Evolutionary conservation across 345 rosid species (phyloP).

Genomic region (Acer campestre): DNA sequence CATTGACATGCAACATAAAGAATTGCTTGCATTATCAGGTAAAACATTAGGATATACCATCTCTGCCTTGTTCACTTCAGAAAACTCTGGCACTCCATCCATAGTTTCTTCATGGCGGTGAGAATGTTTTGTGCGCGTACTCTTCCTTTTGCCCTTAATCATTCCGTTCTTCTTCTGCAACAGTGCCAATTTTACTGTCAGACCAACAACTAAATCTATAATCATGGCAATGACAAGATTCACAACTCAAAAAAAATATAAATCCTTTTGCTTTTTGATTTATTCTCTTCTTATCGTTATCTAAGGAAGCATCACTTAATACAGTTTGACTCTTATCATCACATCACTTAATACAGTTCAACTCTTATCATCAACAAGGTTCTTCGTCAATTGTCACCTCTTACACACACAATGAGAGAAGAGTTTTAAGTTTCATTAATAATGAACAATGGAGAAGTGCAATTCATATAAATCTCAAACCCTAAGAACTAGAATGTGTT

Average conservation of each 20-base stretch:
- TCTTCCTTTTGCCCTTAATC: constrained; percentile 38
- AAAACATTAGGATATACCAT: constrained; percentile 49
- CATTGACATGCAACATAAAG: constrained; percentile 48
- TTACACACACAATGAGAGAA: neutral
- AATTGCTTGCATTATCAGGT: constrained; percentile 45
- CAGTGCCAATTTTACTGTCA: constrained; percentile 5
- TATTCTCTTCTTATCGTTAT: neutral
- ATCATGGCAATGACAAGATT: neutral
- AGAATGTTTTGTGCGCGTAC: constrained; percentile 30
- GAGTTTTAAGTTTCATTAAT: neutral
- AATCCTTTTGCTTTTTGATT: neutral
- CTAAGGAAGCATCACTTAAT: neutral
- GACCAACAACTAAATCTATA: neutral
- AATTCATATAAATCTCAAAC: constrained; percentile 7
- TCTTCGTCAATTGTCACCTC: neutral
- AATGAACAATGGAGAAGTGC: neutral
- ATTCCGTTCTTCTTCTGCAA: constrained; percentile 49
- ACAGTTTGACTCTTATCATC: neutral
- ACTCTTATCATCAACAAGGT: neutral
- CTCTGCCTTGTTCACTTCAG: constrained; percentile 48
- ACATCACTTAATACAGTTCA: neutral
- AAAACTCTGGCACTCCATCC: constrained; percentile 31
- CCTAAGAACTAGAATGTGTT: neutral
- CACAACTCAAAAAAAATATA: neutral
- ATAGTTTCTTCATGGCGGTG: constrained; percentile 18